Conservation (phyloP, 2,329 filamentous ascomycete species). For the Pseudocercospora fuligena region DNA sequence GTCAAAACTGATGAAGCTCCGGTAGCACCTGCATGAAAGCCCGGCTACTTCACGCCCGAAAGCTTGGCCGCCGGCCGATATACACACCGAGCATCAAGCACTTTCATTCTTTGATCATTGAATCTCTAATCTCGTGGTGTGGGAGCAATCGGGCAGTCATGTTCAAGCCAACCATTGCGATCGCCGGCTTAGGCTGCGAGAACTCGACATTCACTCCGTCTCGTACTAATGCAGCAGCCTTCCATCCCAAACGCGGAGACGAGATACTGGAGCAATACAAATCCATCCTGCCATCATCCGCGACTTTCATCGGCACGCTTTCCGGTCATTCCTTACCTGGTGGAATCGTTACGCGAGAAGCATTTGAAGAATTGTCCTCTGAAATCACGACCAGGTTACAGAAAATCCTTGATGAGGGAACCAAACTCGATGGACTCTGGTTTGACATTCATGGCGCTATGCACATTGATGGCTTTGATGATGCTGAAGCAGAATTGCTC, state of each 20-base stretch:
- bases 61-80: conserved; percentile 3
- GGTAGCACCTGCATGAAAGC: background rate
- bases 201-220: conserved; percentile 27
- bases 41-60: background rate
- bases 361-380: conserved; percentile 25
- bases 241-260: conserved; percentile 21
- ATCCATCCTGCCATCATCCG: conserved; percentile 16
- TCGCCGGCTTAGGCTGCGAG: conserved; percentile 25
- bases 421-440: conserved; percentile 27
- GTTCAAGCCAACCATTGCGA: conserved; percentile 19
- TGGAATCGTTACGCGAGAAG: conserved; percentile 26
- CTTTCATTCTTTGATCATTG: background rate
- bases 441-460: conserved; percentile 32
- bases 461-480: conserved; percentile 28
- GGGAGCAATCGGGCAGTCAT: background rate
- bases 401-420: background rate
- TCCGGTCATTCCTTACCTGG: conserved; percentile 28
- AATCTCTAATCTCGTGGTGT: too few relatives aligned
- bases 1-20: background rate
- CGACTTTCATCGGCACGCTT: conserved; percentile 25
- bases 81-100: background rate
- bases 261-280: conserved; percentile 18
- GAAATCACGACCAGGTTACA: conserved; percentile 22
- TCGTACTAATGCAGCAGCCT: conserved; percentile 18
- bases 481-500: conserved; percentile 29